phyloP scores from a whole-genome alignment of 495 filamentous ascomycete genomes.

The Pyrenula aspistea region DNA sequence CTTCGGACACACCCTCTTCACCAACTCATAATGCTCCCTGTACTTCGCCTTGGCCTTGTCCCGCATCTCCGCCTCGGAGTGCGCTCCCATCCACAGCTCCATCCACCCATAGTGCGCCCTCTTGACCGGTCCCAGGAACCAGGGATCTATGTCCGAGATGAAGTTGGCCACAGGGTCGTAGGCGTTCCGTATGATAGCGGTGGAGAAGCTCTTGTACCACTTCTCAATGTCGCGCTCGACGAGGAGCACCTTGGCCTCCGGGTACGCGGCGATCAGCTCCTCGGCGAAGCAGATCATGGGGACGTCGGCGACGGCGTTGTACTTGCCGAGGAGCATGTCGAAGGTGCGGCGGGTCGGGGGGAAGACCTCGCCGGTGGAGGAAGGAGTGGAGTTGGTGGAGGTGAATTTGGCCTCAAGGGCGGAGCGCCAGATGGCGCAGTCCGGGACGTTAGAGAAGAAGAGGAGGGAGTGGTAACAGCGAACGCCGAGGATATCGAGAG shows the following conservation, averaged over 20 bases:
- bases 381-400: conserved; percentile 11
- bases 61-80: conserved; percentile 5
- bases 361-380: conserved; percentile 34
- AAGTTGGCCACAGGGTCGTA: neutral
- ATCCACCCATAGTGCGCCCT: neutral
- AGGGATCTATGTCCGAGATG: conserved; percentile 5
- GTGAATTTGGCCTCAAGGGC: conserved; percentile 38
- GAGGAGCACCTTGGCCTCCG: conserved; percentile 41
- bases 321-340: conserved; percentile 10
- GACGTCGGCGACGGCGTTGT: conserved; percentile 24
- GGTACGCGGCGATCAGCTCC: conserved; percentile 37
- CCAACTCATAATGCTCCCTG: conserved; percentile 14
- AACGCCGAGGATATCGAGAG: conserved; percentile 6
- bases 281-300: conserved; percentile 35
- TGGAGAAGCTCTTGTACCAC: conserved; percentile 11
- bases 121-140: conserved; percentile 3
- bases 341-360: conserved; percentile 35
- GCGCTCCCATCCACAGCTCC: conserved; percentile 3
- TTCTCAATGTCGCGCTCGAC: conserved; percentile 25
- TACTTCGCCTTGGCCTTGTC: conserved; percentile 7
- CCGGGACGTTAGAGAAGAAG: conserved; percentile 15
- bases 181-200: conserved; percentile 1
- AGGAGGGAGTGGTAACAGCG: conserved; percentile 4
- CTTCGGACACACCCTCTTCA: conserved; percentile 22
- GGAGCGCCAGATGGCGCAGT: conserved; percentile 32